Percentiles rank a stretch among this genome's conserved stretches.
Conservation (phyloP, 352 stramenopile species). For the Pythium sp. region DNA sequence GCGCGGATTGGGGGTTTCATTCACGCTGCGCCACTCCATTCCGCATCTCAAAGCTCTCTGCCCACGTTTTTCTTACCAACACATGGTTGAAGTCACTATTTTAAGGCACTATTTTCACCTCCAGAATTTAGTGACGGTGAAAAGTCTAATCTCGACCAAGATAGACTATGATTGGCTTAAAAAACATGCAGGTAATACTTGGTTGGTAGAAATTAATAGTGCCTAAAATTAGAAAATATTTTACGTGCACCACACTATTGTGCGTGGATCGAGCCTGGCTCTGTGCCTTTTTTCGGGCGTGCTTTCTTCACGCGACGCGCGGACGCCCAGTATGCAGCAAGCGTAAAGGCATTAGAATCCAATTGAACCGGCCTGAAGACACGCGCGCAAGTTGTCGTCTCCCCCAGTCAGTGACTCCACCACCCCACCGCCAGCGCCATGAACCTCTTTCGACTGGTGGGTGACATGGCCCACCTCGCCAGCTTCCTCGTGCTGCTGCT, state of each 20-base stretch:
- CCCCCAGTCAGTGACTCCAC: not conserved
- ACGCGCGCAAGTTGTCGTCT: not conserved
- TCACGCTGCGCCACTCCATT: not conserved
- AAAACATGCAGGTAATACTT: not conserved
- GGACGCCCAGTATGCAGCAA: not conserved
- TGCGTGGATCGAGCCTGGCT: not conserved
- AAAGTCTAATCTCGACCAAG: not conserved
- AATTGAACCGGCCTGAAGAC: not conserved
- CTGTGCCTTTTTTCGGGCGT: not conserved
- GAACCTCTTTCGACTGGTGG: constrained; percentile 97
- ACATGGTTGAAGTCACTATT: not conserved
- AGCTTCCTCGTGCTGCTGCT: constrained; percentile 99
- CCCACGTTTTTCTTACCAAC: not conserved
- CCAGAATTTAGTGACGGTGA: not conserved
- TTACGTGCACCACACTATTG: not conserved
- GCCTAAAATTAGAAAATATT: not conserved
- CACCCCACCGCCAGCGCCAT: constrained; percentile 36
- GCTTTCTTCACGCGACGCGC: constrained; percentile 4
- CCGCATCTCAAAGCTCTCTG: not conserved
- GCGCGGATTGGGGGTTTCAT: not conserved
- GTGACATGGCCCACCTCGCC: constrained; percentile 98
- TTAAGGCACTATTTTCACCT: not conserved
- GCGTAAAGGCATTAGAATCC: constrained; percentile 1
- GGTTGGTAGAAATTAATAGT: not conserved
- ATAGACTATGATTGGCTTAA: not conserved